Evolutionary conservation across 805 yeast genomes (phyloP), one percentile per base, ranked within the genome.

Genomic region (Candida ipomoeae): DNA sequence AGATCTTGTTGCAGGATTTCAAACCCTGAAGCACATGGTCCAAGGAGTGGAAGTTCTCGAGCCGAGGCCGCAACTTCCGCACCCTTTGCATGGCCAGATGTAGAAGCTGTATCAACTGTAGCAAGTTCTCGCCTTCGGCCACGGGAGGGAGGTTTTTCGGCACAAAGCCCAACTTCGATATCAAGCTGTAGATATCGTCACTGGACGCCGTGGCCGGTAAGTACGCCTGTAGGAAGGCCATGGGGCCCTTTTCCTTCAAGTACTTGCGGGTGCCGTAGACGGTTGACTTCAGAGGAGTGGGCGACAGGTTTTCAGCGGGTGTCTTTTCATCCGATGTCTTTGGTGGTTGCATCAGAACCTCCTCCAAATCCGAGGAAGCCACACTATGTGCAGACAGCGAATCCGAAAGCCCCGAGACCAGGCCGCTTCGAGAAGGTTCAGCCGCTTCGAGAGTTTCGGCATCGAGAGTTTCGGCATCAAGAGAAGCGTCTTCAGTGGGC

Each of bases 21-120:
- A 67, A 52, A 26, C 59, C 59, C 1, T 70, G 72, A 2, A 80
- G 66, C 1, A 85, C 81, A 52, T 83, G 81, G 10, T 83, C 85
- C 2, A 88, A 59, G 0, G 85, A 80, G 48, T 73, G 67, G 56
- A 86, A 80, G 48, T 73, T 65, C 2, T 77, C 73, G 21, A 85
- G 59, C 53, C 87, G 70, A 2, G 79, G 68, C 52, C 95, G 76
- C 43, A 82, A 77, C 38, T 72, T 65, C 29, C 79, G 61, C 10
- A 86, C 89, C 57, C 79, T 80, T 49, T 79, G 78, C 69, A 88
- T 82, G 8, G 89, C 90, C 48, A 74, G 74, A 57, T 82, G 83
- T 39, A 87, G 68, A 48, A 77, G 73, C 52, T 75, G 73, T 36
- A 84, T 75, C 38, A 79, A 69, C 46, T 71, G 72, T 52, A 72